Percentiles rank a stretch among this genome's conserved stretches.
Evolutionary conservation across 345 rosid species (phyloP).

Genomic region (Syzygium aromaticum): DNA sequence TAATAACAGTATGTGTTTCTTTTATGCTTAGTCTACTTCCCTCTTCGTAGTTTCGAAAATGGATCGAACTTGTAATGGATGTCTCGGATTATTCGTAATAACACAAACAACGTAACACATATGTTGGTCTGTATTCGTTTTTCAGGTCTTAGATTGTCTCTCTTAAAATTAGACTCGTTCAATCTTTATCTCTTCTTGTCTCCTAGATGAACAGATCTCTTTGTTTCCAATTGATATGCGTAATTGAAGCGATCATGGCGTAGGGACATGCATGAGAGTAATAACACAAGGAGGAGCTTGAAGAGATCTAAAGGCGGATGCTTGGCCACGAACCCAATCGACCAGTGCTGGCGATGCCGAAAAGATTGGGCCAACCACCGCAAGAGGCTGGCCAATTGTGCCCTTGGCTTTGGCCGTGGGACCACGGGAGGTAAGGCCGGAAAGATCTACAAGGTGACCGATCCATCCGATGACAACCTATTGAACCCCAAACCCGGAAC

Average conservation of each 20-base stretch:
- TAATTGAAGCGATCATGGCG: slow-evolving; percentile 3
- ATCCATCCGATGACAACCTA: slow-evolving; percentile 42
- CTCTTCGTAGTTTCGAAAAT: no score
- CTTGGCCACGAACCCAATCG: slow-evolving; percentile 72
- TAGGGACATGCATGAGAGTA: slow-evolving; percentile 1
- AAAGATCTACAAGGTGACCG: slow-evolving; percentile 47
- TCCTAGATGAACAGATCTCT: background rate
- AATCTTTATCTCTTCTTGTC: background rate
- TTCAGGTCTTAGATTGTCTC: no score
- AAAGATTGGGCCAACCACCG: slow-evolving; percentile 49
- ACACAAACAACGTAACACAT: no score
- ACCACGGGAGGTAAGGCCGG: slow-evolving; percentile 63
- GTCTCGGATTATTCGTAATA: no score
- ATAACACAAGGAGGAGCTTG: slow-evolving; percentile 47
- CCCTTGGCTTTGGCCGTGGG: slow-evolving; percentile 52
- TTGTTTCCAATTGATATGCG: background rate
- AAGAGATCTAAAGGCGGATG: slow-evolving; percentile 21
- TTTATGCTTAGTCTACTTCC: no score
- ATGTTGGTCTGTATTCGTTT: no score
- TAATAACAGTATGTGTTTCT: no score
- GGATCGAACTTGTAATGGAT: no score
- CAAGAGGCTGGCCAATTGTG: slow-evolving; percentile 46
- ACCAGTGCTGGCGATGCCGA: slow-evolving; percentile 79
- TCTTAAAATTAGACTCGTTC: background rate
- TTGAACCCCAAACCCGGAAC: slow-evolving; percentile 8